Conservation (phyloP, 352 stramenopile species). For the Pythium insidiosum region DNA sequence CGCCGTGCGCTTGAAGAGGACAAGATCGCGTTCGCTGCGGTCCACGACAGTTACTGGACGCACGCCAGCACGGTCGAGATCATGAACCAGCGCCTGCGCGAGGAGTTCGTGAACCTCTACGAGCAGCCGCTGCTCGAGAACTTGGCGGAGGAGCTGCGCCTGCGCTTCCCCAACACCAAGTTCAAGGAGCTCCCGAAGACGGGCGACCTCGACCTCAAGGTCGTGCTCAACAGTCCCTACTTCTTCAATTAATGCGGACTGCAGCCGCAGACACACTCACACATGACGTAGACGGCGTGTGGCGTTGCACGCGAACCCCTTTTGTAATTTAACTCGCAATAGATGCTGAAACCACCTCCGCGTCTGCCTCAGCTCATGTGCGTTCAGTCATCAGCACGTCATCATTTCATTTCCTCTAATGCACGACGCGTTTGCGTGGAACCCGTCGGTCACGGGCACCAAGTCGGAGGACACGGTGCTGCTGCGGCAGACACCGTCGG, state of each 20-base stretch:
- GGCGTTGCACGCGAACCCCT: not conserved
- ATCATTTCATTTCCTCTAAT: not conserved
- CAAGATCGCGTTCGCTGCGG: conserved; percentile 92
- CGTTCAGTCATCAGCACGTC: too few species aligned
- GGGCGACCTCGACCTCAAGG: conserved; percentile 91
- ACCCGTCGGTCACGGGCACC: conserved; percentile 59
- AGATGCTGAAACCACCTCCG: too few species aligned
- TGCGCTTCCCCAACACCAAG: conserved; percentile 92
- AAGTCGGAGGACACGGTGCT: conserved; percentile 73
- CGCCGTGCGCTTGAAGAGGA: conserved; percentile 90
- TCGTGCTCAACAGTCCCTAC: conserved; percentile 95
- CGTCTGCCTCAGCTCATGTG: too few species aligned
- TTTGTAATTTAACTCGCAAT: conserved; percentile 17
- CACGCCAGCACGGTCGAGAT: conserved; percentile 92
- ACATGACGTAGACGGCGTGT: not conserved
- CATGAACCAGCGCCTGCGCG: conserved; percentile 91
- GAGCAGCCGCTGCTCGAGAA: conserved; percentile 94
- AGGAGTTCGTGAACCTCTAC: conserved; percentile 98
- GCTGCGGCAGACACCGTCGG: conserved; percentile 16
- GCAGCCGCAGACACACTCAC: conserved; percentile 31
- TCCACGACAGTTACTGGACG: conserved; percentile 99
- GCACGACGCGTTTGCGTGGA: conserved; percentile 63
- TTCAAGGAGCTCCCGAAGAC: conserved; percentile 92
- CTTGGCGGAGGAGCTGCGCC: conserved; percentile 86
- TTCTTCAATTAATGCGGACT: conserved; percentile 94